Base-by-base conservation (phyloP, 805 yeast species). In the Saccharomyces jurei region DNA sequence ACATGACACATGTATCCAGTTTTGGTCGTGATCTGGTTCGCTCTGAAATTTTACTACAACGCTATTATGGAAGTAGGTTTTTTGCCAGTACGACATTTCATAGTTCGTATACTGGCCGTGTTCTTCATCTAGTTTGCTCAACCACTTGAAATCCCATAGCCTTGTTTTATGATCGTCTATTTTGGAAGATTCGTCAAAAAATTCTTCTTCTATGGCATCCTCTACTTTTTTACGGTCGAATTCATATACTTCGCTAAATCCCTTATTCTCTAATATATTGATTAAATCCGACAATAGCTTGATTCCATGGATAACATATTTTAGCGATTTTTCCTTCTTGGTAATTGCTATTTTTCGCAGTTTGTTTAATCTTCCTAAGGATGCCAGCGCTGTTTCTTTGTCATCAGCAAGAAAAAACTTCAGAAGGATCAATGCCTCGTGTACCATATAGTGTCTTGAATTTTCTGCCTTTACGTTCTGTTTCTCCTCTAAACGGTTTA, bases 61-160 rank as follows among this genome's bases (percentile, higher is more conserved):
- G 10, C 68, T 68, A 51, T 76, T 72, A 3, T 73, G 72, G 61
- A 82, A 82, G 61, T 81, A 80, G 6, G 70, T 66, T 8, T 62
- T 49, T 50, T 69, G 75, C 87, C 87, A 82, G 57, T 77, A 75
- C 22, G 63, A 68, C 84, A 83, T 81, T 54, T 82, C 84, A 57
- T 74, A 77, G 13, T 73, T 63, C 1, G 84, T 72, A 60, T 69
- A 81, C 2, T 78, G 77, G 4, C 83, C 83, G 52, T 80, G 71
- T 2, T 76, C 56, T 29, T 67, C 73, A 1, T 64, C 68, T 0
- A 55, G 54, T 14, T 55, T 61, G 11, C 68, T 75, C 3, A 65
- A 53, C 80, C 80, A 77, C 54, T 73, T 67, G 59, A 73, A 78
- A 52, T 70, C 70, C 80, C 80, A 78, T 3, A 68, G 63, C 49